A percentile compares a stretch with the other conserved stretches of the same genome.
These are phyloP conservation scores for Auriculariales sp. DNA, from an alignment of 768 basidiomycete genomes.

Conservation along the genomic window DNA sequence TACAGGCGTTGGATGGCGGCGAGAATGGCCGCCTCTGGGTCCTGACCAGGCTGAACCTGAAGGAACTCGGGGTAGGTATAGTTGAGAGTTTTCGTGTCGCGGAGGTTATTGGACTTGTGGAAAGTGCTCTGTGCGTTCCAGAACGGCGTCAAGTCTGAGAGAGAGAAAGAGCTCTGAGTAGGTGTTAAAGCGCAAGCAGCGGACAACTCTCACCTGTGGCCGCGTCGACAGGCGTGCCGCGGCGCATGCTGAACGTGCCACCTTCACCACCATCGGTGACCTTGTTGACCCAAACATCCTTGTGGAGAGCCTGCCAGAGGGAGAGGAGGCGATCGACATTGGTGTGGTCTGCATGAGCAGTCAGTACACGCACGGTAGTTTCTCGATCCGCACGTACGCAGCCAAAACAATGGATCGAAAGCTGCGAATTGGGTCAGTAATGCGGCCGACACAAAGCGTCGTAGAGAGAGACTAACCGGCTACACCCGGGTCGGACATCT, in stretches of 20 bases:
- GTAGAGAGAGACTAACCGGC: neutral
- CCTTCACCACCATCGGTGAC: conserved; percentile 7
- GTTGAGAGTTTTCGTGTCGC: conserved; percentile 19
- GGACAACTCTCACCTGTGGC: conserved; percentile 12
- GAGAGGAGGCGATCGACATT: conserved; percentile 40
- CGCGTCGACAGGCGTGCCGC: conserved; percentile 7
- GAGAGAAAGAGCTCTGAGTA: neutral
- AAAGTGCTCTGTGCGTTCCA: conserved; percentile 22
- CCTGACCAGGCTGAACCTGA: conserved; percentile 9
- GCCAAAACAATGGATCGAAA: conserved; percentile 39
- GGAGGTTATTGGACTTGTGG: conserved; percentile 22
- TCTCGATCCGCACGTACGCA: too few species aligned
- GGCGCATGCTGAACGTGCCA: conserved; percentile 1
- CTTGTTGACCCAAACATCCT: conserved; percentile 22
- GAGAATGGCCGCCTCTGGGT: neutral
- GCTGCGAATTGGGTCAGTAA: conserved; percentile 12
- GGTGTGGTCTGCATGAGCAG: conserved; percentile 5
- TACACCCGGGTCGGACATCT: conserved; percentile 21
- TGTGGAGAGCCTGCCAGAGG: conserved; percentile 35
- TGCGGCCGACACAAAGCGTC: too few species aligned
- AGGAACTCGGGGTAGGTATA: conserved; percentile 41
- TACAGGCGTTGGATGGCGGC: conserved; percentile 1
- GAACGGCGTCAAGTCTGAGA: conserved; percentile 32
- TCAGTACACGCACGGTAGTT: too few species aligned
- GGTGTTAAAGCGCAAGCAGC: neutral